A percentile compares a stretch with the other conserved stretches of the same genome.
phyloP scores from a whole-genome alignment of 2,329 filamentous ascomycete species.

The Fusarium subglutinans region DNA sequence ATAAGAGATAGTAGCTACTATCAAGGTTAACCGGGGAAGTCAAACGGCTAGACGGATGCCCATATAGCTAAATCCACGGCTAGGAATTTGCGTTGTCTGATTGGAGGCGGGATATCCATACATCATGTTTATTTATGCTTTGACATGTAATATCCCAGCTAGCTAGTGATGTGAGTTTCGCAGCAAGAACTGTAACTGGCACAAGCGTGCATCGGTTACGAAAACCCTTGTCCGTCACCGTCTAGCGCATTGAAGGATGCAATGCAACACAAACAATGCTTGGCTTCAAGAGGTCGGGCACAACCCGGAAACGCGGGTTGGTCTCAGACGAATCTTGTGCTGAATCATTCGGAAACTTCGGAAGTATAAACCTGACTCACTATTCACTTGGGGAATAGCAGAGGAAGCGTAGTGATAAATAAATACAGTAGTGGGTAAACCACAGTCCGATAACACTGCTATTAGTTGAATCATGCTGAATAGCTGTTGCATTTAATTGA shows the following conservation, averaged over 20 bases:
- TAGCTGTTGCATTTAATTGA: not conserved
- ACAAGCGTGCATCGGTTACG: not conserved
- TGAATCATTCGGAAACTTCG: not conserved
- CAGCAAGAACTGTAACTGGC: not conserved
- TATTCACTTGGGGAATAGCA: rapidly evolving
- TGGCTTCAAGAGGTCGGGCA: not conserved
- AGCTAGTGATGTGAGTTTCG: not conserved
- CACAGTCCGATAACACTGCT: rapidly evolving
- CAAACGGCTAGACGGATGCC: not conserved
- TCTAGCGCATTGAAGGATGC: not conserved
- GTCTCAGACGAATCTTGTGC: rapidly evolving
- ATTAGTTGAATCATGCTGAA: rapidly evolving
- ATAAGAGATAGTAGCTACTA: rapidly evolving
- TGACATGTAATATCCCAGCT: not conserved
- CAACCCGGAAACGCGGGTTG: not conserved
- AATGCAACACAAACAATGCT: not conserved
- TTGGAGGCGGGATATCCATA: not conserved
- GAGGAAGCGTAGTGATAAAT: too few relatives aligned
- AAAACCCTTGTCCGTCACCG: not conserved
- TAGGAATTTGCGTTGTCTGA: not conserved
- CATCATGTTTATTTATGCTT: not conserved
- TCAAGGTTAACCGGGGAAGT: not conserved
- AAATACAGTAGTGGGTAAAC: rapidly evolving
- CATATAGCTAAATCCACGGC: not conserved
- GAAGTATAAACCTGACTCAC: too few relatives aligned